Percentiles rank a stretch among this genome's conserved stretches.
phyloP scores from a whole-genome alignment of 768 basidiomycete species.

The Leccinum rimulosum region DNA sequence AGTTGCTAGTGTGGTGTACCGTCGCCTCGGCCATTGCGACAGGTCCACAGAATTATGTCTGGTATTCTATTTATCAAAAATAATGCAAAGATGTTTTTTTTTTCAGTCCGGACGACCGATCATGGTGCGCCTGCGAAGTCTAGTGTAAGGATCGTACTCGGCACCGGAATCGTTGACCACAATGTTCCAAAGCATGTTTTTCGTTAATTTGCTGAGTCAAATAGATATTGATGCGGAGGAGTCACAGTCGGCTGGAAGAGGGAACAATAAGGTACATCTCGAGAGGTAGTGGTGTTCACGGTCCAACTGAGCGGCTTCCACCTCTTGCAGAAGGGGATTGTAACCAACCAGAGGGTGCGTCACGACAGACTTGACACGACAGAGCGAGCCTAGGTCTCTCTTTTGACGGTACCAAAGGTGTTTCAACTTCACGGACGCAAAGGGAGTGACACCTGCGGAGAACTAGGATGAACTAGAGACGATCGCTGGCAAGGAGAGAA shows the following conservation, averaged over 20 bases:
- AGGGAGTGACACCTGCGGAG: constrained; percentile 79
- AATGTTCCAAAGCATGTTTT: constrained; percentile 88
- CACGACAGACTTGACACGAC: constrained; percentile 86
- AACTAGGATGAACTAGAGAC: neutral
- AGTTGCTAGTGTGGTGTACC: constrained; percentile 47
- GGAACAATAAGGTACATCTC: constrained; percentile 7
- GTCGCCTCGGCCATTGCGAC: constrained; percentile 72
- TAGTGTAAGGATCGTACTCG: constrained; percentile 88
- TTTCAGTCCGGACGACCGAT: constrained; percentile 93
- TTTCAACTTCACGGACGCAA: constrained; percentile 84
- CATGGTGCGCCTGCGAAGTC: constrained; percentile 80
- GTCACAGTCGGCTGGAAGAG: constrained; percentile 46
- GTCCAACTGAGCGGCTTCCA: constrained; percentile 86
- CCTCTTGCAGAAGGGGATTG: constrained; percentile 81
- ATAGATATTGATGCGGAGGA: constrained; percentile 84
- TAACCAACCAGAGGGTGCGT: constrained; percentile 99
- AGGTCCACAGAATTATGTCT: constrained; percentile 80
- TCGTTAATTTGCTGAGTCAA: constrained; percentile 82
- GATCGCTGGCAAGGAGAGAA: neutral
- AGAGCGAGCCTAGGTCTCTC: constrained; percentile 73
- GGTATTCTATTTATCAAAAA: constrained; percentile 40
- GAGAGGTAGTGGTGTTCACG: constrained; percentile 49
- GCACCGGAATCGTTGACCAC: constrained; percentile 84
- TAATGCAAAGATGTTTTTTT: constrained; percentile 35
- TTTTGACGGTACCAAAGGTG: constrained; percentile 95